Evolutionary conservation across 306 rosid genomes (phyloP).

Genomic region (Pterocarpus macrocarpus): DNA sequence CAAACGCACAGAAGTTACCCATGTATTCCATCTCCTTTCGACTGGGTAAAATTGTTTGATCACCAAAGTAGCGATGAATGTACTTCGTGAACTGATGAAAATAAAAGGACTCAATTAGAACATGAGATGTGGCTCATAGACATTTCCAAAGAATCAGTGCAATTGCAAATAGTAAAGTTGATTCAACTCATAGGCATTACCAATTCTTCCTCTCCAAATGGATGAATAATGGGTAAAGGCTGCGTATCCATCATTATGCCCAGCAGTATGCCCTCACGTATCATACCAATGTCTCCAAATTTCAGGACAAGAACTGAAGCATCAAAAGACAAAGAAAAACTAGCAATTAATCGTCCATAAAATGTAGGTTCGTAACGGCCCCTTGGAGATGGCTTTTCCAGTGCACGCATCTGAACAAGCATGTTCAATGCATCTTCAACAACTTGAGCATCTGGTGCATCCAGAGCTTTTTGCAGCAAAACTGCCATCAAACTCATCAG

Average conservation of each 20-base stretch:
- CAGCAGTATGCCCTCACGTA: conserved; percentile 85
- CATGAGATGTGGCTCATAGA: conserved; percentile 27
- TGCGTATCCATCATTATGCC: conserved; percentile 86
- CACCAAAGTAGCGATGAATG: conserved; percentile 57
- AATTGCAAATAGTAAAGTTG: conserved; percentile 31
- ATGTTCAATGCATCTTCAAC: conserved; percentile 75
- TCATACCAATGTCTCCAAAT: conserved; percentile 84
- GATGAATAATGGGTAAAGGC: conserved; percentile 86
- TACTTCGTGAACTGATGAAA: conserved; percentile 59
- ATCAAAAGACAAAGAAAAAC: conserved; percentile 86
- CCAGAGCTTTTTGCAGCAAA: conserved; percentile 83
- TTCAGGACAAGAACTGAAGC: conserved; percentile 80
- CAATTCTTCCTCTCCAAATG: conserved; percentile 79
- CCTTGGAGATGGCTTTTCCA: conserved; percentile 67
- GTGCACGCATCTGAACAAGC: conserved; percentile 73
- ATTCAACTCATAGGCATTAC: conserved; percentile 55
- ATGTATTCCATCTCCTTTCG: conserved; percentile 67
- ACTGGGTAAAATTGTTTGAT: conserved; percentile 51
- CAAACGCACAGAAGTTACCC: conserved; percentile 80
- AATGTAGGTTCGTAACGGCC: conserved; percentile 84
- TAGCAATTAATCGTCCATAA: conserved; percentile 79
- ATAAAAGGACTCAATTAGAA: conserved; percentile 43
- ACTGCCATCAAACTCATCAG: conserved; percentile 58
- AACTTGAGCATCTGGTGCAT: conserved; percentile 71
- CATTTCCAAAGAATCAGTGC: conserved; percentile 43